Conservation (phyloP, 345 rosid genomes). For the Atalantia buxifolia region DNA sequence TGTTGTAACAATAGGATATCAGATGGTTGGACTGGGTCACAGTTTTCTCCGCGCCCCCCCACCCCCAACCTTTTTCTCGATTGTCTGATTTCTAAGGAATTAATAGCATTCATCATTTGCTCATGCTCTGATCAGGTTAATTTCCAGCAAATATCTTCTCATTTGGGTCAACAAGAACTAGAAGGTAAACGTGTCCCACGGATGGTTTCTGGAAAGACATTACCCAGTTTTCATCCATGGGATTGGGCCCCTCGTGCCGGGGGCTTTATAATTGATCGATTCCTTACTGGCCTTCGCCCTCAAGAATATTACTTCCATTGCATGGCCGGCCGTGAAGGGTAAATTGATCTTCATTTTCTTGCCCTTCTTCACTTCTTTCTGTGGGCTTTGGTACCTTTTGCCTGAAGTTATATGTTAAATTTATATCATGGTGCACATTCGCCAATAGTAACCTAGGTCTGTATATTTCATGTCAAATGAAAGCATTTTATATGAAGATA, state of each 20-base stretch:
- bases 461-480: neutral
- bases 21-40: neutral
- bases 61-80: too few species aligned
- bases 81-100: neutral
- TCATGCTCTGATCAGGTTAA: slow-evolving; percentile 65
- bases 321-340: slow-evolving; percentile 99
- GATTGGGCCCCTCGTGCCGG: slow-evolving; percentile 99
- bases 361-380: neutral
- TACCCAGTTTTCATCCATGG: slow-evolving; percentile 95
- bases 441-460: neutral
- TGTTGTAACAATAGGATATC: neutral
- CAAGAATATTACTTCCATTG: slow-evolving; percentile 99
- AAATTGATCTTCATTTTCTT: slow-evolving; percentile 18
- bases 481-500: neutral
- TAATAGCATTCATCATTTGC: slow-evolving; percentile 3
- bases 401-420: neutral
- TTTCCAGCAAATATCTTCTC: slow-evolving; percentile 97
- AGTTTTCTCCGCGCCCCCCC: neutral
- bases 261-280: slow-evolving; percentile 91
- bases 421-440: neutral
- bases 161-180: slow-evolving; percentile 95
- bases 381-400: neutral
- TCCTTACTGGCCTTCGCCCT: slow-evolving; percentile 98
- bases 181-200: slow-evolving; percentile 98
- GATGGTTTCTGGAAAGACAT: slow-evolving; percentile 99